phyloP scores from a whole-genome alignment of 345 rosid species.

The Eucalyptus regnans region DNA sequence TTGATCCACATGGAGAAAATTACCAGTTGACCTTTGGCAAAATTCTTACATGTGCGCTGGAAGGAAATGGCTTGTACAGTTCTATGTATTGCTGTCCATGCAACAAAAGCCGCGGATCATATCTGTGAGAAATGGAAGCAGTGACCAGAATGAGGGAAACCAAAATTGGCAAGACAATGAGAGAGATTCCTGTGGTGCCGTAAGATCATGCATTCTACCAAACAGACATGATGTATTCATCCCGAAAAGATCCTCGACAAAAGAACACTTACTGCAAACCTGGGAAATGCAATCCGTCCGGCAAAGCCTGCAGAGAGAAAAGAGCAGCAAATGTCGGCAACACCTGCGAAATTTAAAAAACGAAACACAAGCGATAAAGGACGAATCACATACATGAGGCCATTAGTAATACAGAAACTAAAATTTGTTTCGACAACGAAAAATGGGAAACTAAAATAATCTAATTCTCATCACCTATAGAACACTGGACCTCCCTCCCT shows the following conservation, averaged over 20 bases:
- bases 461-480: not conserved
- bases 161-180: not conserved
- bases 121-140: conserved; percentile 22
- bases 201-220: not conserved
- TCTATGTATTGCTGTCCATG: conserved; percentile 90
- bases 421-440: not conserved
- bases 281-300: conserved; percentile 20
- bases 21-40: not conserved
- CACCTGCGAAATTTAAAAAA: conserved; percentile 25
- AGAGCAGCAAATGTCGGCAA: conserved; percentile 81
- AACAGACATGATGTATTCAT: not conserved
- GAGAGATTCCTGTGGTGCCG: not conserved
- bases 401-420: not conserved
- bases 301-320: conserved; percentile 15
- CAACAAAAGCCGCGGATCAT: conserved; percentile 60
- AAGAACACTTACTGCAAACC: conserved; percentile 45
- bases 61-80: conserved; percentile 65
- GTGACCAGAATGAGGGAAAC: not conserved
- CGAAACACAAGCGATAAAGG: not conserved
- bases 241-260: not conserved
- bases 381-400: not conserved
- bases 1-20: not conserved
- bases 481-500: not conserved
- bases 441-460: not conserved
- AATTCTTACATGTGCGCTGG: conserved; percentile 53